These are phyloP conservation scores for Coleophoma cylindrospora DNA, from an alignment of 2,329 filamentous ascomycete species.

Conservation along the genomic window DNA sequence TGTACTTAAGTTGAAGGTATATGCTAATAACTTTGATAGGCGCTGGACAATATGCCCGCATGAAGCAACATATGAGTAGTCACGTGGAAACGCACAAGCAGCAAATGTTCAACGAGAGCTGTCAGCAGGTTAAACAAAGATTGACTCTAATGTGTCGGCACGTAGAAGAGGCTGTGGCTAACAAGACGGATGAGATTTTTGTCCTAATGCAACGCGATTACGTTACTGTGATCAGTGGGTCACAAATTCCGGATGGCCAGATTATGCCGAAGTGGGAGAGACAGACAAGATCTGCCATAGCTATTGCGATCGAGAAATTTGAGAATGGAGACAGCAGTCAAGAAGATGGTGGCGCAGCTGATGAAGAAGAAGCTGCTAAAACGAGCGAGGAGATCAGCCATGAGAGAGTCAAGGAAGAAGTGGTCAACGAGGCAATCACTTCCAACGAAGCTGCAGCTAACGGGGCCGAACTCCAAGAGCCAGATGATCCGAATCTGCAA, in stretches of 20 bases:
- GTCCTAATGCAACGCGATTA: constrained; percentile 27
- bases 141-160: constrained; percentile 32
- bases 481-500: too few relatives aligned
- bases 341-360: background rate
- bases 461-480: too few relatives aligned
- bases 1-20: background rate
- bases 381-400: background rate
- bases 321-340: background rate
- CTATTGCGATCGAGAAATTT: background rate
- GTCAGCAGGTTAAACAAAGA: constrained; percentile 31
- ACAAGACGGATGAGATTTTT: constrained; percentile 25
- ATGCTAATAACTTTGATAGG: constrained; percentile 20
- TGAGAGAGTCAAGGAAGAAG: background rate
- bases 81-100: constrained; percentile 35
- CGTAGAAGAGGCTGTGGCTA: constrained; percentile 19
- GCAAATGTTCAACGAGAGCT: constrained; percentile 45
- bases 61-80: constrained; percentile 43
- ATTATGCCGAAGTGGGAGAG: constrained; percentile 24
- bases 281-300: constrained; percentile 13
- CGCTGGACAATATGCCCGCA: constrained; percentile 40
- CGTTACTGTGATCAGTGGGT: constrained; percentile 21
- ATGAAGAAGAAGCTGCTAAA: background rate
- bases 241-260: constrained; percentile 14
- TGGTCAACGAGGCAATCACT: background rate
- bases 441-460: background rate